Percentiles rank a stretch among this genome's conserved stretches.
Conservation (phyloP, 2,329 filamentous ascomycete genomes). For the Epichloe gansuensis region DNA sequence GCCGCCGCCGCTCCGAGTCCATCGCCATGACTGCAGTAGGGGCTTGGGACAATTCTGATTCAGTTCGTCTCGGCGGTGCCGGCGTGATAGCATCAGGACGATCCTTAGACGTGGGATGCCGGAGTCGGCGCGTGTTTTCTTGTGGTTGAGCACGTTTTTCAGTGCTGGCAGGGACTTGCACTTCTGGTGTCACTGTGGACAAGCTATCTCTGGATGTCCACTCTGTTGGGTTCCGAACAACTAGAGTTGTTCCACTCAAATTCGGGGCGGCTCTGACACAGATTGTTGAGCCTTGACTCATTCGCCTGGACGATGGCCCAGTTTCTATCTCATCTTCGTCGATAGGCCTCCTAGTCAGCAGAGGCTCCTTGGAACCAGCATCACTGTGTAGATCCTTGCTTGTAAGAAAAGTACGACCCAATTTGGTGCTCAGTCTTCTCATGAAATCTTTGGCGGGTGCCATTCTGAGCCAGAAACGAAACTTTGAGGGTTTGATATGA, state of each 20-base stretch:
- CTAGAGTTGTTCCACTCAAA: not conserved
- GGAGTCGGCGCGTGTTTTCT: not conserved
- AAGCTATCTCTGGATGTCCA: not conserved
- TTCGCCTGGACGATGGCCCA: not conserved
- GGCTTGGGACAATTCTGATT: conserved; percentile 1
- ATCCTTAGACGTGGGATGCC: not conserved
- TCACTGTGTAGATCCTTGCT: not conserved
- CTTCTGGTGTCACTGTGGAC: not conserved
- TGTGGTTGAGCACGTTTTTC: not conserved
- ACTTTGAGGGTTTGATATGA: not conserved
- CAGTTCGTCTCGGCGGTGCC: not conserved
- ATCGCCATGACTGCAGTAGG: not conserved
- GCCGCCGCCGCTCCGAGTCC: not conserved
- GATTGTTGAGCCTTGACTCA: not conserved
- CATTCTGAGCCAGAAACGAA: not conserved
- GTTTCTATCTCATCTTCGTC: not conserved
- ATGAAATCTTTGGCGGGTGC: not conserved
- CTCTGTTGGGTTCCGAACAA: not conserved
- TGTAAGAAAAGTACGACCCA: not conserved
- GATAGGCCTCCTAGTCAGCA: not conserved
- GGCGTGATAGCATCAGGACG: not conserved
- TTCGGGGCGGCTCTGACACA: not conserved
- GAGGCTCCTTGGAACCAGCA: not conserved
- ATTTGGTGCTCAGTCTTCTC: not conserved
- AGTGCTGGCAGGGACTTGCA: not conserved